These are phyloP conservation scores for Ophiostoma sp. DNA, from an alignment of 2,329 filamentous ascomycete genomes.

Conservation along the genomic window DNA sequence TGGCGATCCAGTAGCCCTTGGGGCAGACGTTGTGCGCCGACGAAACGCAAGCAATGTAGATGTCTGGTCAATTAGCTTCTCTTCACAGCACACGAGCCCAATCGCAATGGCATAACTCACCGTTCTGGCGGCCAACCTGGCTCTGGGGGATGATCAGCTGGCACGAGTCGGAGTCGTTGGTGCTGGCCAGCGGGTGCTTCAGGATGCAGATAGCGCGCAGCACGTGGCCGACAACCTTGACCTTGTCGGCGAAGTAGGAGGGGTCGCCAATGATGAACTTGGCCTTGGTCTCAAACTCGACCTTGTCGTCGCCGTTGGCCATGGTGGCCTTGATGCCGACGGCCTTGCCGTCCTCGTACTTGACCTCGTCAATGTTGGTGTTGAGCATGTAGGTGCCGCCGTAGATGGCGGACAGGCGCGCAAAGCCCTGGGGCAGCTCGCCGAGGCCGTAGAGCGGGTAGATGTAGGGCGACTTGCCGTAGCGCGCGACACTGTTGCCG, in stretches of 20 bases:
- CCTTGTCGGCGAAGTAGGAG: conserved; percentile 91
- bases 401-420: conserved; percentile 95
- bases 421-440: conserved; percentile 95
- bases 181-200: conserved; percentile 88
- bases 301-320: conserved; percentile 73
- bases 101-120: conserved; percentile 44
- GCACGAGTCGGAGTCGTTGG: conserved; percentile 79
- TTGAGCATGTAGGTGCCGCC: conserved; percentile 99
- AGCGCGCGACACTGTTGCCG: conserved; percentile 93
- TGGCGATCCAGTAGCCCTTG: conserved; percentile 98
- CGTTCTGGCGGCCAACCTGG: conserved; percentile 93
- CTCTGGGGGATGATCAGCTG: conserved; percentile 98
- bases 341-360: conserved; percentile 81
- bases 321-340: conserved; percentile 96
- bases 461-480: conserved; percentile 98
- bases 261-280: conserved; percentile 95
- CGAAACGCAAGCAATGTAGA: conserved; percentile 94
- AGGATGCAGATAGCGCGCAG: conserved; percentile 96
- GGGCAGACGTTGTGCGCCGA: conserved; percentile 97
- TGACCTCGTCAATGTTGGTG: conserved; percentile 83
- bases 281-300: conserved; percentile 94
- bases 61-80: conserved; percentile 51
- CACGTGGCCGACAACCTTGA: conserved; percentile 79
- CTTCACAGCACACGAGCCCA: background rate
- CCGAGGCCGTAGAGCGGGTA: conserved; percentile 97